phyloP scores from a whole-genome alignment of 2,329 filamentous ascomycete species.

The Trichoderma cornu-damae region DNA sequence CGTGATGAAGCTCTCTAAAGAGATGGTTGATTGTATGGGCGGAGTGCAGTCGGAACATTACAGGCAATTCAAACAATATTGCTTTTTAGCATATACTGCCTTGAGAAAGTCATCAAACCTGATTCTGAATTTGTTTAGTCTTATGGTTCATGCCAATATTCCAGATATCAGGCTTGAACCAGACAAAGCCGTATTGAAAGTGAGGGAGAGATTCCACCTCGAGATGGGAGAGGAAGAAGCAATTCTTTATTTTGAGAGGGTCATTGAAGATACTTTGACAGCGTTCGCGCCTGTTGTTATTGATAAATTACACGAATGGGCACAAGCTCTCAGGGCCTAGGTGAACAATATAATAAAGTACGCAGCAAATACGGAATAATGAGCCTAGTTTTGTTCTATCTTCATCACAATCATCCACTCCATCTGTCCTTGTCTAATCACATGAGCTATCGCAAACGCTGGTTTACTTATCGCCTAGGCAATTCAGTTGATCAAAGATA shows the following conservation, averaged over 20 bases:
- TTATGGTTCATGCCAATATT: slow-evolving; percentile 98
- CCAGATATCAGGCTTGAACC: slow-evolving; percentile 89
- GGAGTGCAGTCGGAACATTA: slow-evolving; percentile 77
- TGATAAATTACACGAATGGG: slow-evolving; percentile 88
- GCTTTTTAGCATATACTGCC: slow-evolving; percentile 89
- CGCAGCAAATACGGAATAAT: too few species aligned
- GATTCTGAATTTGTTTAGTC: slow-evolving; percentile 88
- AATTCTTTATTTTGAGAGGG: slow-evolving; percentile 75
- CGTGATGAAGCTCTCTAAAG: slow-evolving; percentile 91
- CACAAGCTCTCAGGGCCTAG: slow-evolving; percentile 81
- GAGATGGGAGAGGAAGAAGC: slow-evolving; percentile 91
- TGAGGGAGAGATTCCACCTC: slow-evolving; percentile 88
- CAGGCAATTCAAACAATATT: slow-evolving; percentile 87
- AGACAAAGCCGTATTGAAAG: slow-evolving; percentile 90
- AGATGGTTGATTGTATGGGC: slow-evolving; percentile 99
- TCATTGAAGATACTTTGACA: slow-evolving; percentile 87
- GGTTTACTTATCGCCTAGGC: too few species aligned
- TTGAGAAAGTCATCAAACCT: slow-evolving; percentile 84
- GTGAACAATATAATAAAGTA: background rate
- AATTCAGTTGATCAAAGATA: too few species aligned
- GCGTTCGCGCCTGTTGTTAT: slow-evolving; percentile 91
- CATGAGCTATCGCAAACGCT: too few species aligned
- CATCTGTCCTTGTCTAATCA: too few species aligned
- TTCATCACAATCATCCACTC: too few species aligned
- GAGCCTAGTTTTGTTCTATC: background rate